These are phyloP conservation scores for Citrus trifoliata DNA, from an alignment of 345 rosid species.

Conservation along the genomic window DNA sequence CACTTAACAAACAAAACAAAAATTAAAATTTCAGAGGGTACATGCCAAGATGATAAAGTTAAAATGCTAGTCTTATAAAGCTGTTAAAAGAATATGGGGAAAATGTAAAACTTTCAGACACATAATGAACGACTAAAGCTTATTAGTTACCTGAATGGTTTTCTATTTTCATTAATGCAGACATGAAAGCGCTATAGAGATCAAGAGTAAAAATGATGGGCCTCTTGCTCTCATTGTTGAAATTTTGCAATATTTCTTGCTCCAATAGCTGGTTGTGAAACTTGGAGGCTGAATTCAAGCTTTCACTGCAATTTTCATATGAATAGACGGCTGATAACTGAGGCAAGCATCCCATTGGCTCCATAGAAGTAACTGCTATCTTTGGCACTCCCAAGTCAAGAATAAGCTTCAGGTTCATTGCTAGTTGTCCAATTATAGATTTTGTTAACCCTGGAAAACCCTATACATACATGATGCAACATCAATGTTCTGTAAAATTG, in stretches of 20 bases:
- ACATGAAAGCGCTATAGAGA: constrained; percentile 23
- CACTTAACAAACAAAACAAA: too few relatives aligned
- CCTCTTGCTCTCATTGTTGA: constrained; percentile 19
- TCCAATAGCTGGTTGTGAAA: constrained; percentile 27
- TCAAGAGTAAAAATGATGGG: constrained; percentile 17
- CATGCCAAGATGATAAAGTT: too few relatives aligned
- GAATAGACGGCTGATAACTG: not conserved
- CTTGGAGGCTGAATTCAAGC: constrained; percentile 3
- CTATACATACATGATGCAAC: constrained; percentile 3
- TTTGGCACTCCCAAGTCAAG: constrained; percentile 22
- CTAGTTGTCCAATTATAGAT: constrained; percentile 13
- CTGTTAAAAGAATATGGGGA: too few relatives aligned
- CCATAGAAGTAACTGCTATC: constrained; percentile 18
- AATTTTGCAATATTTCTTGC: constrained; percentile 1
- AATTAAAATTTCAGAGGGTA: too few relatives aligned
- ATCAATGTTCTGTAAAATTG: not conserved
- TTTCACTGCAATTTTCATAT: constrained; percentile 20
- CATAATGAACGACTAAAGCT: too few relatives aligned
- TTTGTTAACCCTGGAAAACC: constrained; percentile 9
- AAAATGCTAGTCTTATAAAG: too few relatives aligned
- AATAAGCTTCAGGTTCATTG: constrained; percentile 17
- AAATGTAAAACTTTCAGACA: too few relatives aligned
- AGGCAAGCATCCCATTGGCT: constrained; percentile 38
- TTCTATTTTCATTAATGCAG: constrained; percentile 8
- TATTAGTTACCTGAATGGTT: constrained; percentile 9